A percentile compares a stretch with the other conserved stretches of the same genome.
These are phyloP conservation scores for Diospyros lotus DNA, from an alignment of 148 eudicot species.

Conservation along the genomic window DNA sequence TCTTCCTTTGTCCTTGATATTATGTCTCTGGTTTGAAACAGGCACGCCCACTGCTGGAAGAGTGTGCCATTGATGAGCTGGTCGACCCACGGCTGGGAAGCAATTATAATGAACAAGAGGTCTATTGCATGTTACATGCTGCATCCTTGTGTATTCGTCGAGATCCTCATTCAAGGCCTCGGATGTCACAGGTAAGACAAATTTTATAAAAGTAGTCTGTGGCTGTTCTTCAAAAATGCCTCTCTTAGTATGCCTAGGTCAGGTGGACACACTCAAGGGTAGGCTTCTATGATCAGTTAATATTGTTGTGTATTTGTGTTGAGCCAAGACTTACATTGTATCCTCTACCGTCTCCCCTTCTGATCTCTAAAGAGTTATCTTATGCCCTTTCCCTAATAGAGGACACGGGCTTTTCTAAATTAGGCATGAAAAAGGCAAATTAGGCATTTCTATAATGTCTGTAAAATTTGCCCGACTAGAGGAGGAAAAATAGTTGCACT, in stretches of 20 bases:
- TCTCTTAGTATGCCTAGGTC: no score
- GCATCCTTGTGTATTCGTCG: conserved; percentile 78
- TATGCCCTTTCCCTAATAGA: not conserved
- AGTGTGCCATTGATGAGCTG: conserved; percentile 57
- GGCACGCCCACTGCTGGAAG: conserved; percentile 83
- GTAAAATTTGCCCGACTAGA: not conserved
- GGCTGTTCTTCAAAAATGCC: no score
- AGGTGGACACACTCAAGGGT: no score
- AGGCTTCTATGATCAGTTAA: no score
- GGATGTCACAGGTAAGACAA: conserved; percentile 84
- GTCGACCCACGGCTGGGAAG: conserved; percentile 64
- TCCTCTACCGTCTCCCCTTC: not conserved
- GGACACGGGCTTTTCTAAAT: not conserved
- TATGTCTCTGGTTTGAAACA: conserved; percentile 15
- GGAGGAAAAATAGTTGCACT: not conserved
- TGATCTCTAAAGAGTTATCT: not conserved
- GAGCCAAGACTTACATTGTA: not conserved
- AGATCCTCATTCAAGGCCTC: conserved; percentile 83
- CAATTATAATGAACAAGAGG: conserved; percentile 67
- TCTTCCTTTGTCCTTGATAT: not conserved
- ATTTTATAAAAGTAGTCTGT: not conserved
- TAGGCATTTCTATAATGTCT: not conserved
- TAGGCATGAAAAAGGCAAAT: not conserved
- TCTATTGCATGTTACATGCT: conserved; percentile 78
- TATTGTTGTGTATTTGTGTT: not conserved